Evolutionary conservation across 176 grass and related monocot species (phyloP).

Genomic region (Saccharum officinarum): DNA sequence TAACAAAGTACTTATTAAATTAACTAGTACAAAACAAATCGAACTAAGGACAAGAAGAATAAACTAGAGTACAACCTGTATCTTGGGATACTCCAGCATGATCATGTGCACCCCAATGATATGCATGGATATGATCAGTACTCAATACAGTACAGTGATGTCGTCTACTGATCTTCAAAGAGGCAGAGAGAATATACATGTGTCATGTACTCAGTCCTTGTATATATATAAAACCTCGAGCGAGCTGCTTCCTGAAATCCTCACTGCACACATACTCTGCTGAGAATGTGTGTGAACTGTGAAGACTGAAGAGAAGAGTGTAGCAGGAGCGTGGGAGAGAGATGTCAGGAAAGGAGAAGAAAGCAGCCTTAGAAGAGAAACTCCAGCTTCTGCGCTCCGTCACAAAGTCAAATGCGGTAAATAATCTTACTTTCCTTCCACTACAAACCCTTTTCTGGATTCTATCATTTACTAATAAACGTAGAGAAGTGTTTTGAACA

Average conservation of each 20-base stretch:
- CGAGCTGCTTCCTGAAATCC: neutral
- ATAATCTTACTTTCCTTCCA: neutral
- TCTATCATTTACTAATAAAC: neutral
- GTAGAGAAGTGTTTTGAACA: no score
- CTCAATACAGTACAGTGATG: neutral
- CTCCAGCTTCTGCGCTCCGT: slow-evolving; percentile 59
- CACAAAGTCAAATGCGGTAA: slow-evolving; percentile 60
- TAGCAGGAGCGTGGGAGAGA: neutral
- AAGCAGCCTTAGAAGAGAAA: slow-evolving; percentile 54
- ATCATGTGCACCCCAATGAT: slow-evolving; percentile 31
- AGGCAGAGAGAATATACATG: neutral
- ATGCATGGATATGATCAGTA: slow-evolving; percentile 1
- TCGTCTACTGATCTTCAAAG: slow-evolving; percentile 3
- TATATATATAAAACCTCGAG: neutral
- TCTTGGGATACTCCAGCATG: slow-evolving; percentile 22
- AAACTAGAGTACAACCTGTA: no score
- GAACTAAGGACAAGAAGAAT: no score
- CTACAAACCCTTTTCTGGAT: neutral
- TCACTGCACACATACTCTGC: neutral
- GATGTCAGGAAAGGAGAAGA: slow-evolving; percentile 63
- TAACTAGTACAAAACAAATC: no score
- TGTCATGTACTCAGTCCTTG: neutral
- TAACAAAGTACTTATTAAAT: no score
- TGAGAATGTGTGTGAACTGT: neutral
- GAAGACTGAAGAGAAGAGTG: neutral